Percentiles rank a stretch among this genome's conserved stretches.
These are phyloP conservation scores for Elongisporangium senticosum DNA, from an alignment of 352 stramenopile species.

Conservation along the genomic window DNA sequence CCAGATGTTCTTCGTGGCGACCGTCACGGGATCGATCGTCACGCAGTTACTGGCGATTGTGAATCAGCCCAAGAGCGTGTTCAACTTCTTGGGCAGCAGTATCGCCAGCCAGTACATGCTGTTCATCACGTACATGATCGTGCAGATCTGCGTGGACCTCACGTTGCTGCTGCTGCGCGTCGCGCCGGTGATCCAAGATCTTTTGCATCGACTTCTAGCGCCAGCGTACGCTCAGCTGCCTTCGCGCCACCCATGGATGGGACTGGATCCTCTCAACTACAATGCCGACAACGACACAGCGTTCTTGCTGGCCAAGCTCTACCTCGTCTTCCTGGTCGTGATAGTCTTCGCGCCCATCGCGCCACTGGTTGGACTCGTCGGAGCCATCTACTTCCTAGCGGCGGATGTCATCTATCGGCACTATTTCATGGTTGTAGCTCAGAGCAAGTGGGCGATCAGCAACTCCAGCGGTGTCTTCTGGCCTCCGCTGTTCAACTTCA, in stretches of 20 bases:
- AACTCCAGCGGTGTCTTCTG: conserved; percentile 67
- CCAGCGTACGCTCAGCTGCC: conserved; percentile 55
- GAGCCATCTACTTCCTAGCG: conserved; percentile 59
- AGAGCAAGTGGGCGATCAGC: conserved; percentile 17
- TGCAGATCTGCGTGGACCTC: conserved; percentile 54
- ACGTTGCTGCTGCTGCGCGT: conserved; percentile 60
- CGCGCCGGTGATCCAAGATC: conserved; percentile 37
- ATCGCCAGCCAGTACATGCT: conserved; percentile 83
- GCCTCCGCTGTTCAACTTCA: conserved; percentile 71
- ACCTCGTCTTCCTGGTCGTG: conserved; percentile 66
- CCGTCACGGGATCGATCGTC: conserved; percentile 70
- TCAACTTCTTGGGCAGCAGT: conserved; percentile 62
- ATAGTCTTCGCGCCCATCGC: conserved; percentile 77
- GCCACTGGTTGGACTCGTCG: conserved; percentile 74
- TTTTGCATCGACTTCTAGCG: conserved; percentile 46
- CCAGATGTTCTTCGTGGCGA: conserved; percentile 80
- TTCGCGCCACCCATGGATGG: conserved; percentile 47
- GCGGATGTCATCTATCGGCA: conserved; percentile 67
- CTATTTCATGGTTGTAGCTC: conserved; percentile 70
- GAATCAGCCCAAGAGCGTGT: conserved; percentile 61
- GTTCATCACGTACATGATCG: conserved; percentile 81
- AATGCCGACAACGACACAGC: conserved; percentile 62
- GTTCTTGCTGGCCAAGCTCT: conserved; percentile 47
- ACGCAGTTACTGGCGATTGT: conserved; percentile 69
- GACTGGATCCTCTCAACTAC: conserved; percentile 37